Percentiles rank a stretch among this genome's conserved stretches.
These are phyloP conservation scores for Aspergillus fijiensis DNA, from an alignment of 2,329 filamentous ascomycete species.

Conservation along the genomic window DNA sequence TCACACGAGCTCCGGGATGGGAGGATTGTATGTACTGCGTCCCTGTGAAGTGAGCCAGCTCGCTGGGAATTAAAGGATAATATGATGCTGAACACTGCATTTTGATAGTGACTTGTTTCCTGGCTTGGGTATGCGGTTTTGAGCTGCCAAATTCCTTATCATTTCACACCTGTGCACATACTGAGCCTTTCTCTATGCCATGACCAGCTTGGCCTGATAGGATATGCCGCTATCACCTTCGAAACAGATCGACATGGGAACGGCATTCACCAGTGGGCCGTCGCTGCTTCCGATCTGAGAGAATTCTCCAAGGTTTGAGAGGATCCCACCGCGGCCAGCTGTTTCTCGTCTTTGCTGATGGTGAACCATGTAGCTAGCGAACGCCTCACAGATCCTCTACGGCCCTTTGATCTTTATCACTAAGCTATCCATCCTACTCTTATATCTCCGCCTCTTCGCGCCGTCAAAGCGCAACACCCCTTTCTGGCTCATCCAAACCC, in stretches of 20 bases:
- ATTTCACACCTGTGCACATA: not conserved
- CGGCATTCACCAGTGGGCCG: constrained; percentile 20
- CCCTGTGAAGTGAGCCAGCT: not conserved
- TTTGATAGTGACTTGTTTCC: constrained; percentile 19
- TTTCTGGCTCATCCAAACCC: constrained; percentile 22
- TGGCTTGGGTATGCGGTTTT: constrained; percentile 21
- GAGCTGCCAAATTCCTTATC: not conserved
- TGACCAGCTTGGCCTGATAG: constrained; percentile 25
- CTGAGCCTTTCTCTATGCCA: not conserved
- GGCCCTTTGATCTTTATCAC: constrained; percentile 30
- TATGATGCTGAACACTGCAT: constrained; percentile 1
- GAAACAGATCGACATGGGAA: constrained; percentile 22
- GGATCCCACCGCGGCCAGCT: not conserved
- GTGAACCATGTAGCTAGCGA: constrained; percentile 16
- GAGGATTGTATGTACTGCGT: constrained; percentile 23
- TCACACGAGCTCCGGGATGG: constrained; percentile 24
- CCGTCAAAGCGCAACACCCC: constrained; percentile 19
- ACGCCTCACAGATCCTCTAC: constrained; percentile 28
- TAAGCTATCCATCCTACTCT: constrained; percentile 30
- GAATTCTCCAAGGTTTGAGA: constrained; percentile 19
- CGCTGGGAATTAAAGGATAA: not conserved
- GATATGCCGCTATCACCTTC: constrained; percentile 22
- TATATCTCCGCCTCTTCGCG: constrained; percentile 28
- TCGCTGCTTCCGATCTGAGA: constrained; percentile 18
- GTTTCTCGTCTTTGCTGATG: not conserved